A percentile compares a stretch with the other conserved stretches of the same genome.
These are phyloP conservation scores for Durio zibethinus DNA, from an alignment of 345 rosid species.

Conservation along the genomic window DNA sequence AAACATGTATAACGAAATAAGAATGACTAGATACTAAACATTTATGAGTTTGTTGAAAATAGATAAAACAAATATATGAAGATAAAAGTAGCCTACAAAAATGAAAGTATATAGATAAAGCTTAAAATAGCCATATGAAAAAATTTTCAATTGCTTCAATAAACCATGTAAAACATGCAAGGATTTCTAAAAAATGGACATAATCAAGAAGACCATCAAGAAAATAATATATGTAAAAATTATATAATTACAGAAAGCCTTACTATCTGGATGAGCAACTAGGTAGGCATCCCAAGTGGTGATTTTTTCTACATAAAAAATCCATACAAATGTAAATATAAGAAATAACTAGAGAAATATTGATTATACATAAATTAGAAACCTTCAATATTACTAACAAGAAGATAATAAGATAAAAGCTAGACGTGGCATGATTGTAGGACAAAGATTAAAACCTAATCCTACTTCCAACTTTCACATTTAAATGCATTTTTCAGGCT, in stretches of 20 bases:
- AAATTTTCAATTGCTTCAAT: neutral
- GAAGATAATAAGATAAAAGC: neutral
- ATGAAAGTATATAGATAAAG: neutral
- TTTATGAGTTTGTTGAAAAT: no score
- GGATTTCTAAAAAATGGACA: neutral
- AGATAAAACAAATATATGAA: neutral
- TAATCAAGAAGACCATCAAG: neutral
- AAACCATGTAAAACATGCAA: neutral
- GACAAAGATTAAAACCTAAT: neutral
- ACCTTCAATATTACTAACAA: neutral
- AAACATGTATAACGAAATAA: no score
- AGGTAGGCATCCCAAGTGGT: no score
- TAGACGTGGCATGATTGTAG: neutral
- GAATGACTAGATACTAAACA: no score
- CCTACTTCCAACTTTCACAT: neutral
- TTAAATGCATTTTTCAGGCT: neutral
- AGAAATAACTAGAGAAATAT: neutral
- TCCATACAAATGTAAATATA: neutral
- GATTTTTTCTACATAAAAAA: conserved; percentile 50
- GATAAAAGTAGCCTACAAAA: neutral
- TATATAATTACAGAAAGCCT: neutral
- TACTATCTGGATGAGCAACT: no score
- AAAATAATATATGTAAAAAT: neutral
- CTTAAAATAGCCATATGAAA: neutral
- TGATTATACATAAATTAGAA: neutral